These are phyloP conservation scores for Turritis glabra DNA, from an alignment of 345 rosid species.

Conservation along the genomic window DNA sequence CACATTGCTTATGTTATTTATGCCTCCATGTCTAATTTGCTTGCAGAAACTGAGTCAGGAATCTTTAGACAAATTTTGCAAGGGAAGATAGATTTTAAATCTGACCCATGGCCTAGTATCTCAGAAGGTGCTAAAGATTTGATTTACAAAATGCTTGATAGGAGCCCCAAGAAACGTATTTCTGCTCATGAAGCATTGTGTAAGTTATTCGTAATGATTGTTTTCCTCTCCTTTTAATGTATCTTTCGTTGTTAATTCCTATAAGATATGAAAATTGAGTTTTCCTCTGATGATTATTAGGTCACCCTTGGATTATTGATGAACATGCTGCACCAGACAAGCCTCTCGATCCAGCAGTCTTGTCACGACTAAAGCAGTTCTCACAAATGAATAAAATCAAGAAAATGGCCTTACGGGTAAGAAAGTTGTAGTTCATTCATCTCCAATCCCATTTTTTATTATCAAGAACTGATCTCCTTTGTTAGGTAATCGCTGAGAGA, in stretches of 20 bases:
- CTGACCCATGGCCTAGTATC: constrained; percentile 94
- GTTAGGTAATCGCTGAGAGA: constrained; percentile 92
- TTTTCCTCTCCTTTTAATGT: background rate
- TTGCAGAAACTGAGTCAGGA: constrained; percentile 92
- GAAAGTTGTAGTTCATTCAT: background rate
- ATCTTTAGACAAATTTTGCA: constrained; percentile 87
- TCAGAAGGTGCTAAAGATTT: constrained; percentile 93
- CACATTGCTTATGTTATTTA: constrained; percentile 3
- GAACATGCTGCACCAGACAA: constrained; percentile 87
- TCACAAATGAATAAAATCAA: constrained; percentile 95
- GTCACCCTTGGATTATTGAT: constrained; percentile 97
- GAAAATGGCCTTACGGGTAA: constrained; percentile 95
- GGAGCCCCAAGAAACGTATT: constrained; percentile 77
- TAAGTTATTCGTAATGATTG: constrained; percentile 42
- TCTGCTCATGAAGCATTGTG: constrained; percentile 90
- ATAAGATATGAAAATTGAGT: background rate
- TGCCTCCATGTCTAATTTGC: background rate
- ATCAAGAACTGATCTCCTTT: constrained; percentile 17
- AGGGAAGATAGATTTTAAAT: constrained; percentile 82
- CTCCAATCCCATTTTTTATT: background rate
- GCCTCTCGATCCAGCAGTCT: constrained; percentile 93
- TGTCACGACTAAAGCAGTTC: constrained; percentile 90
- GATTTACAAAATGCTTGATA: constrained; percentile 82
- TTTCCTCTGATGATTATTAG: constrained; percentile 42
- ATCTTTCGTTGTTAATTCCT: background rate